Base-by-base conservation (phyloP, 2,329 filamentous ascomycete genomes). In the Berkeleyomyces basicola region DNA sequence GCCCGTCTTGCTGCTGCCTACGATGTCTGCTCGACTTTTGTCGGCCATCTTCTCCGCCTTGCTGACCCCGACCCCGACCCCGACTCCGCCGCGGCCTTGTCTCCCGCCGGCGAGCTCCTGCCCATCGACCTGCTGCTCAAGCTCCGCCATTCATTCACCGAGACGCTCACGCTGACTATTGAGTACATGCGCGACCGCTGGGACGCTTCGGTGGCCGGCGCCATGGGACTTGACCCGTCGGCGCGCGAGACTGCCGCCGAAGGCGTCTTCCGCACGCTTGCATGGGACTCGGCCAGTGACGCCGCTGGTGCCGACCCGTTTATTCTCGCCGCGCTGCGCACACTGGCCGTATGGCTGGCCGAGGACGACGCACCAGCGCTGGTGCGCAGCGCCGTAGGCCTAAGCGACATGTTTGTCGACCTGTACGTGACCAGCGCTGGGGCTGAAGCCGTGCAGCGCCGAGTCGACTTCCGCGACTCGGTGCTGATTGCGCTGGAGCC, bases 171-270 rank as follows among this genome's bases (percentile, higher is more conserved):
- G 0, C 71, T 84, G 1, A 78, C 79, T 0, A 78, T 84, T 64
- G 85, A 87, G 71, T 85, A 83, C 69, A 75, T 88, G 1, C 79
- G 84, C 47, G 85, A 88, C 68, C 74, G 84, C n/a, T 87, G 82
- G 82, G 85, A 88, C 68, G 82, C 81, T 3, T 79, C 81, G 1
- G 74, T 81, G n/a, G 79, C 82, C 3, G 84, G 83, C 9, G 80
- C 81, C 5, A 77, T 79, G 70, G 83, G 83, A 2, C 70, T 86
- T 5, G 81, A 86, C 67, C 79, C 79, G 0, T 77, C 79, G 7
- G 81, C 82, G 4, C 77, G 82, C 42, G 65, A 68, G 1, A 74
- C 72, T 10, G 72, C 72, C 1, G 71, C 76, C 11, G 72, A 78
- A 46, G 79, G 79, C 1, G 74, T 72, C 14, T 73, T 73, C 36